Percentiles rank a stretch among this genome's conserved stretches.
phyloP scores from a whole-genome alignment of 1,284 basidiomycete genomes.

The Taiwanofungus camphoratus region DNA sequence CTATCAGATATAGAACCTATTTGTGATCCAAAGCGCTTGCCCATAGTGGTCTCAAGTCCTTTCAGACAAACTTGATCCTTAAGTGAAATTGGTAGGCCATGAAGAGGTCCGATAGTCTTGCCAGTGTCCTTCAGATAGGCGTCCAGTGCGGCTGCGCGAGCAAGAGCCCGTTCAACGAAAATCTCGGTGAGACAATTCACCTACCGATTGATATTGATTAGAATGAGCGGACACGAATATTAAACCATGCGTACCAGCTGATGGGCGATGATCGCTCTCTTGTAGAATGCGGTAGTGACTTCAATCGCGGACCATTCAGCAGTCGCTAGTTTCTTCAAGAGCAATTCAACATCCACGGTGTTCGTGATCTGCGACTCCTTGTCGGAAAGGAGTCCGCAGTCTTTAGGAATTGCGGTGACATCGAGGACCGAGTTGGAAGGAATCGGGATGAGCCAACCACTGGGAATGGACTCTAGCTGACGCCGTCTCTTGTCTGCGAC shows the following conservation, averaged over 20 bases:
- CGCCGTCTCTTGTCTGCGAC: conserved; percentile 36
- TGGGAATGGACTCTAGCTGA: conserved; percentile 42
- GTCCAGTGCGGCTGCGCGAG: conserved; percentile 40
- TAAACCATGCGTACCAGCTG: conserved; percentile 40
- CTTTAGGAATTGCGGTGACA: conserved; percentile 37
- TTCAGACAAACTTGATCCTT: conserved; percentile 58
- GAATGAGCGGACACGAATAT: conserved; percentile 2
- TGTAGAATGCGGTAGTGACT: conserved; percentile 53
- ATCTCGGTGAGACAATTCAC: conserved; percentile 49
- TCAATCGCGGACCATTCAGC: conserved; percentile 38
- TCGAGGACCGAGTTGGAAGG: conserved; percentile 31
- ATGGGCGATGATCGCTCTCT: conserved; percentile 54
- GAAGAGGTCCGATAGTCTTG: conserved; percentile 41
- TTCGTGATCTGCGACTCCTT: conserved; percentile 49
- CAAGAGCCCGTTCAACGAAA: conserved; percentile 41
- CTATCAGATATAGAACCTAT: background rate
- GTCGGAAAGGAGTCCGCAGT: conserved; percentile 39
- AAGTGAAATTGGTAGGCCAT: conserved; percentile 48
- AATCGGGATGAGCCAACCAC: conserved; percentile 37
- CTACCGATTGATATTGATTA: conserved; percentile 13
- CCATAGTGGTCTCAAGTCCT: conserved; percentile 54
- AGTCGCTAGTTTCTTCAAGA: conserved; percentile 36
- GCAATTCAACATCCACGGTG: conserved; percentile 31
- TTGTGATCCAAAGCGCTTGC: conserved; percentile 22
- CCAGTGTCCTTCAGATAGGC: conserved; percentile 35